These are phyloP conservation scores for Penicillium taxi DNA, from an alignment of 495 filamentous ascomycete species.

Conservation along the genomic window DNA sequence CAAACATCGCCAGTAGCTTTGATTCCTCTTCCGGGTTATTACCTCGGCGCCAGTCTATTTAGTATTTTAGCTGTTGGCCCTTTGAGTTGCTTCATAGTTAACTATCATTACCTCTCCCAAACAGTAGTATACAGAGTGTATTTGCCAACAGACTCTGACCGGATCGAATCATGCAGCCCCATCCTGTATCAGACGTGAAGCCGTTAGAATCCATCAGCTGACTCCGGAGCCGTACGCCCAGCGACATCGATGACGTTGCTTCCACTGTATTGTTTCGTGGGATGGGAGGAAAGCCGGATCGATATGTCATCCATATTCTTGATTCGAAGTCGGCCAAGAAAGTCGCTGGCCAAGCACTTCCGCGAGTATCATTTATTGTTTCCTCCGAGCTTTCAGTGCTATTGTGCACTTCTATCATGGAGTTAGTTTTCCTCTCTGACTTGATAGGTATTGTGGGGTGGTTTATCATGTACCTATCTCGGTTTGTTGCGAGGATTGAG, in stretches of 20 bases:
- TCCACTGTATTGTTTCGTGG: constrained; percentile 65
- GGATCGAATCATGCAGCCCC: constrained; percentile 98
- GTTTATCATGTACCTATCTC: constrained; percentile 8
- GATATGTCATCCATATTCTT: constrained; percentile 93
- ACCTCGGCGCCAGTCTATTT: constrained; percentile 71
- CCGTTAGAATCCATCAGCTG: constrained; percentile 72
- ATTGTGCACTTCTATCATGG: not conserved
- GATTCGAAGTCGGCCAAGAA: constrained; percentile 94
- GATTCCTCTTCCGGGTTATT: constrained; percentile 55
- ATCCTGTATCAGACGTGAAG: constrained; percentile 91
- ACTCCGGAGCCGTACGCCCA: constrained; percentile 73
- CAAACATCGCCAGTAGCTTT: constrained; percentile 72
- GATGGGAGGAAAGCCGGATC: constrained; percentile 79
- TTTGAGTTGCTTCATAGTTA: not conserved
- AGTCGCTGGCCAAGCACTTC: constrained; percentile 68
- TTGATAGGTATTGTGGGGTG: not conserved
- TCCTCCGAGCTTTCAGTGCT: not conserved
- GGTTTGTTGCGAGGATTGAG: constrained; percentile 3
- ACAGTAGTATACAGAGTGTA: constrained; percentile 56
- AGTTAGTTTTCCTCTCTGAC: not conserved
- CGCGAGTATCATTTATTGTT: constrained; percentile 17
- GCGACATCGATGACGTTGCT: constrained; percentile 65
- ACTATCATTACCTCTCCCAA: constrained; percentile 85
- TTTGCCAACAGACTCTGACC: constrained; percentile 92
- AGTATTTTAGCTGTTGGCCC: constrained; percentile 13